These are phyloP conservation scores for Ustilago xerochloae DNA, from an alignment of 1,284 basidiomycete genomes.

Conservation along the genomic window DNA sequence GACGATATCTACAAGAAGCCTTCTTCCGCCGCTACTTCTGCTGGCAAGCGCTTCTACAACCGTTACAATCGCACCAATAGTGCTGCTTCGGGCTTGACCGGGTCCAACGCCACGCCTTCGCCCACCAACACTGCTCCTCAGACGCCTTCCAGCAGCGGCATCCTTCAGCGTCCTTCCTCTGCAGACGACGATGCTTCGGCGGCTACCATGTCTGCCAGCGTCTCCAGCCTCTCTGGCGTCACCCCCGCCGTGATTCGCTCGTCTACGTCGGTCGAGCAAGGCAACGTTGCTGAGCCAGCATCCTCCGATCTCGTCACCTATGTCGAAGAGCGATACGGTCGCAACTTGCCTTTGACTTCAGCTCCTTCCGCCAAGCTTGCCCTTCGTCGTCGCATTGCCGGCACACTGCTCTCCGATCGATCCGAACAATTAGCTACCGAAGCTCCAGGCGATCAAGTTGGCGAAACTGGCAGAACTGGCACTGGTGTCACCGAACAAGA, in stretches of 20 bases:
- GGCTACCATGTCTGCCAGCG: conserved; percentile 12
- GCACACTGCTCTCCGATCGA: conserved; percentile 73
- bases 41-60: conserved; percentile 51
- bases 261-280: conserved; percentile 2
- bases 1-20: conserved; percentile 47
- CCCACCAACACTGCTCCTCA: conserved; percentile 23
- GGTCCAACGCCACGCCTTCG: conserved; percentile 20
- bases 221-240: conserved; percentile 28
- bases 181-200: conserved; percentile 19
- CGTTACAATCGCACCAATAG: conserved; percentile 49
- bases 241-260: conserved; percentile 8
- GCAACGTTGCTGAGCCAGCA: conserved; percentile 6
- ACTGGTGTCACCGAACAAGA: conserved; percentile 75
- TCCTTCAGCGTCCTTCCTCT: conserved; percentile 26
- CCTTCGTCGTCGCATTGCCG: conserved; percentile 86
- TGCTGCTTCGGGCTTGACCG: conserved; percentile 14
- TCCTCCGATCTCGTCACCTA: conserved; percentile 71
- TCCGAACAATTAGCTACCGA: conserved; percentile 26
- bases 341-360: conserved; percentile 83
- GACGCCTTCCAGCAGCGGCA: conserved; percentile 36
- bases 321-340: conserved; percentile 93
- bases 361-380: conserved; percentile 85
- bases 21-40: conserved; percentile 3
- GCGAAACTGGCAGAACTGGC: conserved; percentile 48
- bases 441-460: conserved; percentile 66